Evolutionary conservation across 306 rosid genomes (phyloP).

Genomic region (Trifolium subterraneum): DNA sequence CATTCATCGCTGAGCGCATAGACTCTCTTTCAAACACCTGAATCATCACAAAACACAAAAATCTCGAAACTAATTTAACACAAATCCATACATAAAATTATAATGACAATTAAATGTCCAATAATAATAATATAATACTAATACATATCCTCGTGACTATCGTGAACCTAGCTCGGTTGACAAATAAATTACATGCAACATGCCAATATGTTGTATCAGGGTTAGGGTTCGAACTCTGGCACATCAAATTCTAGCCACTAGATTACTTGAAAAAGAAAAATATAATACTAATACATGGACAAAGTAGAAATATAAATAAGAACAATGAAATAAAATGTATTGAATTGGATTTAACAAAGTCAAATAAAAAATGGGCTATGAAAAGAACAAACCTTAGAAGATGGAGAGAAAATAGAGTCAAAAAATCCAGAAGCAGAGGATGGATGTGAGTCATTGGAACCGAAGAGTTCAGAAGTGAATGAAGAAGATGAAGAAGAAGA

Average conservation of each 20-base stretch:
- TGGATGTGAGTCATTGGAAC: constrained; percentile 50
- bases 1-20: constrained; percentile 52
- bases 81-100: neutral
- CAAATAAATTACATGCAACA: too few relatives aligned
- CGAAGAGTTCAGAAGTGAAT: constrained; percentile 79
- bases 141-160: neutral
- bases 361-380: neutral
- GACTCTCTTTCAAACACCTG: constrained; percentile 75
- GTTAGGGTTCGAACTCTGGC: too few relatives aligned
- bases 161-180: too few relatives aligned
- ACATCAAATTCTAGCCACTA: too few relatives aligned
- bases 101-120: neutral
- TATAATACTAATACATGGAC: neutral
- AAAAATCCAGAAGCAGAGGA: constrained; percentile 67
- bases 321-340: constrained; percentile 19
- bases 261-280: too few relatives aligned
- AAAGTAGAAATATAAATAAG: neutral
- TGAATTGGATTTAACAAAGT: constrained; percentile 28
- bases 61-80: constrained; percentile 27
- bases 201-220: too few relatives aligned
- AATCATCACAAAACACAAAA: constrained; percentile 32
- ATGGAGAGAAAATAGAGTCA: constrained; percentile 59
- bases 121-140: neutral
- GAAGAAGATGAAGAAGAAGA: constrained; percentile 46
- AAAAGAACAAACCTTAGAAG: constrained; percentile 56